phyloP scores from a whole-genome alignment of 176 grass and related monocot genomes.

The Rhynchospora breviuscula region DNA sequence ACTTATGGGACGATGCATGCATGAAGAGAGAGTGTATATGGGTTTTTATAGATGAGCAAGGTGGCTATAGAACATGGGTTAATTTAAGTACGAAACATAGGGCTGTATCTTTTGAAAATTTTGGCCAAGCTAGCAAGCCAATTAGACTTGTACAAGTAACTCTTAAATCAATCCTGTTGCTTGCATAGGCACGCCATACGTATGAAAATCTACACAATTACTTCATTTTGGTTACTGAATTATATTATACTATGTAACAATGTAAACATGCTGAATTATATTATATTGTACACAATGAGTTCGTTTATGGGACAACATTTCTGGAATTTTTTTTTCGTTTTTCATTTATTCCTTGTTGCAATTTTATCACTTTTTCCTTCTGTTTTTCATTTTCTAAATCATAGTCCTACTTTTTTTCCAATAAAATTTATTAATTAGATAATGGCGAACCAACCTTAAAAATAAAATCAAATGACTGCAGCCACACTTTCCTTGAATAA shows the following conservation, averaged over 20 bases:
- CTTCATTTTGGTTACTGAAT: neutral
- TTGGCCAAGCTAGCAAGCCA: neutral
- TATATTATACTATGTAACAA: neutral
- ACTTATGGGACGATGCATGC: neutral
- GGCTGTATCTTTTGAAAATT: constrained; percentile 5
- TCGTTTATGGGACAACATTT: no score
- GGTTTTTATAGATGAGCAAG: constrained; percentile 10
- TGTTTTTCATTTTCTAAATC: no score
- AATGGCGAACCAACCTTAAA: no score
- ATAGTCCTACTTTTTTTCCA: no score
- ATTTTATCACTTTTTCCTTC: no score
- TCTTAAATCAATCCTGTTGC: neutral
- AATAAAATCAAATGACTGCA: no score
- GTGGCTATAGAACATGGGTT: neutral
- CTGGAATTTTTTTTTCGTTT: no score
- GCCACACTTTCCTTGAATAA: neutral
- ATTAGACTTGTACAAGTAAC: constrained; percentile 16
- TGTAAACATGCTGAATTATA: neutral
- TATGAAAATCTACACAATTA: neutral
- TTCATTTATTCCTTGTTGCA: no score
- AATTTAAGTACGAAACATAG: constrained; percentile 4
- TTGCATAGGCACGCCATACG: neutral
- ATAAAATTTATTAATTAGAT: no score
- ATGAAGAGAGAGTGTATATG: neutral
- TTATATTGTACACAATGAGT: no score